Conservation (phyloP, 257 asterid genomes). For the Lithospermum erythrorhizon region DNA sequence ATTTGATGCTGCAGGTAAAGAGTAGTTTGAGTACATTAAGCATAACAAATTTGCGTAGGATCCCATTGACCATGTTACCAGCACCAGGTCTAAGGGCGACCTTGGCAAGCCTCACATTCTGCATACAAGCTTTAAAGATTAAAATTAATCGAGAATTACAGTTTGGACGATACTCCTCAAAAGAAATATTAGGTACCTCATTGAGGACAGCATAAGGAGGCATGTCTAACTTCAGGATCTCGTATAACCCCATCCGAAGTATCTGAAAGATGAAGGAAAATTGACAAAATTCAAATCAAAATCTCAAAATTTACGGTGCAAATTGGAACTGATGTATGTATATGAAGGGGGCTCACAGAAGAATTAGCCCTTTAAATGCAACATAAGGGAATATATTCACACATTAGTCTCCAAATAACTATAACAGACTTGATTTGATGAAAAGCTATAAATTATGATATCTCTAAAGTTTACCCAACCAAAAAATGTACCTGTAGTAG, state of each 20-base stretch:
- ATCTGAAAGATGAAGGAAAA: conserved; percentile 38
- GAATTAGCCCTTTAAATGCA: too few species aligned
- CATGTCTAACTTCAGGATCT: conserved; percentile 82
- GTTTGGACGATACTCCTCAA: neutral
- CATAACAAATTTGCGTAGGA: conserved; percentile 69
- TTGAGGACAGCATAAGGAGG: conserved; percentile 92
- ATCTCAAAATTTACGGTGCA: neutral
- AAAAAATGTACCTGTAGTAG: conserved; percentile 50
- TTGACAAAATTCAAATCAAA: neutral
- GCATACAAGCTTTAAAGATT: conserved; percentile 15
- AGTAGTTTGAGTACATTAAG: conserved; percentile 47
- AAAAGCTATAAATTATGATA: neutral
- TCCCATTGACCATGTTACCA: conserved; percentile 84
- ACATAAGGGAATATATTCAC: too few species aligned
- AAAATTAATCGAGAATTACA: neutral
- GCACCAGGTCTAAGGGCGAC: conserved; percentile 90
- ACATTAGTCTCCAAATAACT: neutral
- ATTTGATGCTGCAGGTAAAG: conserved; percentile 5
- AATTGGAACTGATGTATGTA: too few species aligned
- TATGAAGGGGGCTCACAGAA: too few species aligned
- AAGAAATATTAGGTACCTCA: conserved; percentile 41
- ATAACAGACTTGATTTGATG: neutral
- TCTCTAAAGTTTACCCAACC: conserved; percentile 1
- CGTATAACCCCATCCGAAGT: conserved; percentile 86
- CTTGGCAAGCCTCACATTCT: conserved; percentile 92